Conservation (phyloP, 768 basidiomycete genomes). For the Pulveroboletus sp. region DNA sequence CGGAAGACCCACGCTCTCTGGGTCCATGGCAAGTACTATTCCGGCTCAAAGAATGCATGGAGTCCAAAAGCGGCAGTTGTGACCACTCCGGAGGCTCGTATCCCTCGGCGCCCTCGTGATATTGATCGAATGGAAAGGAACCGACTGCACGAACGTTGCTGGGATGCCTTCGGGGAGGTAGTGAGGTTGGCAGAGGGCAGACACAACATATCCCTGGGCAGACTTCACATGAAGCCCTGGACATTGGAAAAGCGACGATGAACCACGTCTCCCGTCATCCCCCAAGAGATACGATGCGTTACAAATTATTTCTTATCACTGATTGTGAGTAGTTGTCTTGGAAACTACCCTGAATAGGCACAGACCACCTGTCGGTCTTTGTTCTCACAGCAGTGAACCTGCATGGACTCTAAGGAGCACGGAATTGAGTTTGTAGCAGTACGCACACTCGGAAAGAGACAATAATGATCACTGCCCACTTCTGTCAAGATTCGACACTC, state of each 20-base stretch:
- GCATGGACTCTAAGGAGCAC: background rate
- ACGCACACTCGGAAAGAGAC: conserved; percentile 3
- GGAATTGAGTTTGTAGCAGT: background rate
- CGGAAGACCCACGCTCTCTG: conserved; percentile 23
- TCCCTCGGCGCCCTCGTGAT: conserved; percentile 8
- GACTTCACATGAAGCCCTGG: conserved; percentile 33
- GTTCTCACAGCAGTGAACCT: background rate
- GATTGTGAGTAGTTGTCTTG: conserved; percentile 7
- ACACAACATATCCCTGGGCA: conserved; percentile 46
- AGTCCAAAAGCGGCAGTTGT: conserved; percentile 31
- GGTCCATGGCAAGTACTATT: conserved; percentile 19
- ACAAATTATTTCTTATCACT: background rate
- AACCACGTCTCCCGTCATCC: background rate
- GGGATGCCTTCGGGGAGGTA: conserved; percentile 48
- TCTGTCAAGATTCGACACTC: background rate
- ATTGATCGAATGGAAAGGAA: conserved; percentile 21
- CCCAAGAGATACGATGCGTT: background rate
- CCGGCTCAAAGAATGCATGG: conserved; percentile 32
- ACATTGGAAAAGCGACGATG: conserved; percentile 8
- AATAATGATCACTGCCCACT: conserved; percentile 4
- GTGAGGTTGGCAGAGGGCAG: conserved; percentile 57
- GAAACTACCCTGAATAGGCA: background rate
- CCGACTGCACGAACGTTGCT: conserved; percentile 35
- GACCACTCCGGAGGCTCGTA: conserved; percentile 19
- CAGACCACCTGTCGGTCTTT: background rate